Base-by-base conservation (phyloP, 164 flowering plant species). In the Stephania yunnanensis region DNA sequence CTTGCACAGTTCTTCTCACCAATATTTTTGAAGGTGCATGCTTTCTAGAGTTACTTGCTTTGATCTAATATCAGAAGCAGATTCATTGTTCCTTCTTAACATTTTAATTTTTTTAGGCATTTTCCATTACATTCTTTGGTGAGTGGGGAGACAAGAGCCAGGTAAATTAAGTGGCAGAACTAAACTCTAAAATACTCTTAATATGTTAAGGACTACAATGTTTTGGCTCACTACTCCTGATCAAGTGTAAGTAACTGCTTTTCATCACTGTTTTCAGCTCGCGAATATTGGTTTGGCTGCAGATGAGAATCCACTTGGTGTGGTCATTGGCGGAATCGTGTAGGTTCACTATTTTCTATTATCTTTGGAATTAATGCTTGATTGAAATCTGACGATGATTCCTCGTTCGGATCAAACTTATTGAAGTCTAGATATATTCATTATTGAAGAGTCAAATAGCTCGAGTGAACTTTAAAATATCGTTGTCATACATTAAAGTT, bases 71-170 rank as follows among this genome's bases (percentile, higher is more conserved):
- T 42, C 7, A 10, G 7, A 67, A 55, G 31, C 20, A n/a, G 22
- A 53, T 22, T 63, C 7, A 67, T 75, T 74, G 19, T 67, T 36
- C 55, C 6, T 61, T 71, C 53, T 71, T n/a, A 46, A 64, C 7
- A 5, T 78, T n/a, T 15, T 20, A 9, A 48, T n/a, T 79, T 72
- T 5, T 83, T 78, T 88, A 96, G 98, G 99, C 99, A 74, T 96
- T 96, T 81, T 96, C 99, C 10, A 89, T 96, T 74, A 96, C 92
- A 10, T 96, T 96, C 78, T 96, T 96, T 80, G 99, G 99, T 64
- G 99, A 96, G 83, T 96, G 94, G 97, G 99, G 99, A 82, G 99
- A 96, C 85, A 96, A 89, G 83, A 96, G 99, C 84, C 99, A 96
- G 91, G 99, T n/a, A n/a, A n/a, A n/a, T n/a, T 94, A 82, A 79